phyloP scores from a whole-genome alignment of 768 basidiomycete genomes.

The Lentinula sp. region DNA sequence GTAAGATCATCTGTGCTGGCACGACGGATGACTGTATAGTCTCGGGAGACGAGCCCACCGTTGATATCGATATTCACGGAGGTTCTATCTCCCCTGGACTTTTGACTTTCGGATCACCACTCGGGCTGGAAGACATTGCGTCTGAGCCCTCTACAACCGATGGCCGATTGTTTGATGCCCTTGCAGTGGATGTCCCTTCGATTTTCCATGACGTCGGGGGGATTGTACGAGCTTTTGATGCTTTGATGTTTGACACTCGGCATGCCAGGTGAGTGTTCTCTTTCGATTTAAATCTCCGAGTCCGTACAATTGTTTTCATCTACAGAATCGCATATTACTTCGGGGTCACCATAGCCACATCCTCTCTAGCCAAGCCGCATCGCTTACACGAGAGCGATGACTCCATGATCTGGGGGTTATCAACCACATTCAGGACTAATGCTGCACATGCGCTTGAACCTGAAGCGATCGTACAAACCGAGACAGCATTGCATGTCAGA shows the following conservation, averaged over 20 bases:
- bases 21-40: constrained; percentile 20
- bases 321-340: constrained; percentile 56
- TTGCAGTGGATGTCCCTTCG: constrained; percentile 31
- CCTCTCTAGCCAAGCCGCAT: constrained; percentile 37
- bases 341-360: constrained; percentile 61
- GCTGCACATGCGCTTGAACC: constrained; percentile 50
- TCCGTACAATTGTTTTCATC: neutral
- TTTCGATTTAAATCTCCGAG: neutral
- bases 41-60: constrained; percentile 11
- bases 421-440: constrained; percentile 55
- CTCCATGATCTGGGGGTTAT: constrained; percentile 52
- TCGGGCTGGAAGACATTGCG: constrained; percentile 74
- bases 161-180: constrained; percentile 53
- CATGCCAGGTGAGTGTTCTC: constrained; percentile 57
- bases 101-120: constrained; percentile 55
- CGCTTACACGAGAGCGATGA: constrained; percentile 23
- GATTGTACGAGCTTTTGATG: constrained; percentile 61
- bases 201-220: constrained; percentile 48
- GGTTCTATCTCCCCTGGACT: constrained; percentile 66
- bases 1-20: constrained; percentile 49
- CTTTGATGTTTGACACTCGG: constrained; percentile 63
- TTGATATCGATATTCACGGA: constrained; percentile 55
- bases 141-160: constrained; percentile 65
- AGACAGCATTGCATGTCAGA: constrained; percentile 57
- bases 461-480: constrained; percentile 55